Percentiles rank a stretch among this genome's conserved stretches.
These are phyloP conservation scores for Jackrogersella multiformis DNA, from an alignment of 495 filamentous ascomycete species.

Conservation along the genomic window DNA sequence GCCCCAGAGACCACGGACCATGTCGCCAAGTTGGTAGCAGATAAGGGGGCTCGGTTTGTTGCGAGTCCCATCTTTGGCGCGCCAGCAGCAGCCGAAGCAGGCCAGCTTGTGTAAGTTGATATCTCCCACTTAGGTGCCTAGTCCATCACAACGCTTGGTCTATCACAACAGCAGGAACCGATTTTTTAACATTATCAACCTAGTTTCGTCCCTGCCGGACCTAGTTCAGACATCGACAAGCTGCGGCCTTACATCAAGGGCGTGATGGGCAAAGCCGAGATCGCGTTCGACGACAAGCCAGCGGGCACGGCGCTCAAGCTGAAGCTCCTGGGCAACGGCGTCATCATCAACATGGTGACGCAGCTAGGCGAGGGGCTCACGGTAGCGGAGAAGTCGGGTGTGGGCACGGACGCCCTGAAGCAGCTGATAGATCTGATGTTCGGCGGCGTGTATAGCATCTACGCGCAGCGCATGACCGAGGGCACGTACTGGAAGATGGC, in stretches of 20 bases:
- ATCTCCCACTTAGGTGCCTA: no score
- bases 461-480: slow-evolving; percentile 74
- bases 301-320: slow-evolving; percentile 68
- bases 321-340: slow-evolving; percentile 88
- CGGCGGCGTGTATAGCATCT: slow-evolving; percentile 71
- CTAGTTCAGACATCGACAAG: slow-evolving; percentile 65
- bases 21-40: slow-evolving; percentile 63
- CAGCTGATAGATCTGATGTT: slow-evolving; percentile 73
- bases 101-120: slow-evolving; percentile 64
- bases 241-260: slow-evolving; percentile 79
- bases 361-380: slow-evolving; percentile 77
- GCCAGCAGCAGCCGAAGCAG: slow-evolving; percentile 78
- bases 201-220: slow-evolving; percentile 79
- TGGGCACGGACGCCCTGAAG: slow-evolving; percentile 75
- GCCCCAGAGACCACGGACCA: slow-evolving; percentile 81
- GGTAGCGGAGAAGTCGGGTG: slow-evolving; percentile 80
- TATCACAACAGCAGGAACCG: no score
- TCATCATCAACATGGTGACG: slow-evolving; percentile 85
- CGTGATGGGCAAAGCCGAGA: slow-evolving; percentile 75
- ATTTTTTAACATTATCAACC: slow-evolving; percentile 10
- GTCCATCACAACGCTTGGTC: no score
- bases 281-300: slow-evolving; percentile 73
- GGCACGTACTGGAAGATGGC: slow-evolving; percentile 74
- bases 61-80: slow-evolving; percentile 86
- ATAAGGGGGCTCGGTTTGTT: slow-evolving; percentile 74